These are phyloP conservation scores for Coleophoma eucalyptorum DNA, from an alignment of 2,329 filamentous ascomycete genomes.

Conservation along the genomic window DNA sequence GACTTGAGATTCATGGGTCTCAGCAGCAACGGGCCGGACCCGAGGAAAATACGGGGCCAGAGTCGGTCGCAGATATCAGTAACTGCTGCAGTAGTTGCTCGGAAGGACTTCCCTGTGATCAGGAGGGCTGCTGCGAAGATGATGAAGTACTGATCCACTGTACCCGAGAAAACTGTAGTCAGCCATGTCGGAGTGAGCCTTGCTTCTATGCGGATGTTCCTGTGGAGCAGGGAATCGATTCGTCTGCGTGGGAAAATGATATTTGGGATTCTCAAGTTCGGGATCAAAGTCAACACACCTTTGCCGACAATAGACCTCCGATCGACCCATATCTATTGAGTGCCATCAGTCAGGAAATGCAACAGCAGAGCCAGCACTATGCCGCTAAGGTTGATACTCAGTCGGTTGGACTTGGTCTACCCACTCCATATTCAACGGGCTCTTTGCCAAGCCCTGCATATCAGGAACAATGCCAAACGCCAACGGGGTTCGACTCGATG, in stretches of 20 bases:
- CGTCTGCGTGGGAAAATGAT: no score
- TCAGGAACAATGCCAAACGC: neutral
- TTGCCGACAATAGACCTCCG: no score
- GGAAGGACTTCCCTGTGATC: neutral
- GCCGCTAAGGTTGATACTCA: conserved; percentile 32
- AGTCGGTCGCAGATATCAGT: neutral
- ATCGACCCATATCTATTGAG: no score
- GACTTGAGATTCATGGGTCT: no score
- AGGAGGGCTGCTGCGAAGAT: neutral
- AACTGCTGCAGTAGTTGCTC: neutral
- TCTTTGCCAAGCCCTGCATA: neutral
- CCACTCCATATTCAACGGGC: neutral
- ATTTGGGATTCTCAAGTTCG: no score
- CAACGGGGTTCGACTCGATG: neutral
- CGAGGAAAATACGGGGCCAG: no score
- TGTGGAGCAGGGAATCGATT: no score
- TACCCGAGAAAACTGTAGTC: neutral
- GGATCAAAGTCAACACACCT: no score
- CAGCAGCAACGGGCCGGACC: no score
- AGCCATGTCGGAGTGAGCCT: neutral
- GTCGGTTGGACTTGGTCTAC: neutral
- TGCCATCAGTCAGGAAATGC: no score
- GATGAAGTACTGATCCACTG: neutral
- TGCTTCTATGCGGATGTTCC: no score
- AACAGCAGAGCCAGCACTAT: no score